Evolutionary conservation across 768 basidiomycete genomes (phyloP).

Genomic region (Leccinellum rugosiceps): DNA sequence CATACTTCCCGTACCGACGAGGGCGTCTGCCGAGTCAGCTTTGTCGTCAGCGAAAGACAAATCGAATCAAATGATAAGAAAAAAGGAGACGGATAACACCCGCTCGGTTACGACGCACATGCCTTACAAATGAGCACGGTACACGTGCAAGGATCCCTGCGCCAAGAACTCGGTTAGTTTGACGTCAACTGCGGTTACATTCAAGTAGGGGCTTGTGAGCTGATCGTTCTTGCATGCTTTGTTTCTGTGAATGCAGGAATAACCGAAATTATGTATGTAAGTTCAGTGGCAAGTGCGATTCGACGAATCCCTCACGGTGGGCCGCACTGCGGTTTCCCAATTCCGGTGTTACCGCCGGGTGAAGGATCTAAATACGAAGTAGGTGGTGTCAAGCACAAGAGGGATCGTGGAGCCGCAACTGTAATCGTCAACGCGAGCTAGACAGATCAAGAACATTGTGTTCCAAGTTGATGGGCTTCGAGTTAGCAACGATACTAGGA

Average conservation of each 20-base stretch:
- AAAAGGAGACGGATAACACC: not conserved
- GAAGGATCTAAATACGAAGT: not conserved
- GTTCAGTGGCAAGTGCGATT: not conserved
- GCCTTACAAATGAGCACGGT: too few species aligned
- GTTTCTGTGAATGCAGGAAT: not conserved
- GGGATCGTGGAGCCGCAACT: slow-evolving; percentile 1
- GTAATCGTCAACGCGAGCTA: not conserved
- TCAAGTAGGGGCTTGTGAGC: not conserved
- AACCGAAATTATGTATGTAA: not conserved
- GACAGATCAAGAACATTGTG: slow-evolving; percentile 2
- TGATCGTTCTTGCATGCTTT: not conserved
- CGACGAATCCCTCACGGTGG: not conserved
- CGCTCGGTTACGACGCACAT: not conserved
- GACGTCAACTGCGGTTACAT: not conserved
- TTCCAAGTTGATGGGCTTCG: not conserved
- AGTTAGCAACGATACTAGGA: not conserved
- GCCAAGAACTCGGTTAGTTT: not conserved
- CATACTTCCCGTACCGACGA: not conserved
- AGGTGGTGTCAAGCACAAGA: slow-evolving; percentile 8
- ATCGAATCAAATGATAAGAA: not conserved
- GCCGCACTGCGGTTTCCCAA: not conserved
- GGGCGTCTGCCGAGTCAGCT: not conserved
- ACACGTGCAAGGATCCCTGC: not conserved
- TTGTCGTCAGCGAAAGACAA: not conserved
- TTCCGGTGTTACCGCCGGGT: not conserved